Evolutionary conservation across 345 rosid genomes (phyloP), one percentile per base, ranked within the genome.

Genomic region (Carallia brachiata): DNA sequence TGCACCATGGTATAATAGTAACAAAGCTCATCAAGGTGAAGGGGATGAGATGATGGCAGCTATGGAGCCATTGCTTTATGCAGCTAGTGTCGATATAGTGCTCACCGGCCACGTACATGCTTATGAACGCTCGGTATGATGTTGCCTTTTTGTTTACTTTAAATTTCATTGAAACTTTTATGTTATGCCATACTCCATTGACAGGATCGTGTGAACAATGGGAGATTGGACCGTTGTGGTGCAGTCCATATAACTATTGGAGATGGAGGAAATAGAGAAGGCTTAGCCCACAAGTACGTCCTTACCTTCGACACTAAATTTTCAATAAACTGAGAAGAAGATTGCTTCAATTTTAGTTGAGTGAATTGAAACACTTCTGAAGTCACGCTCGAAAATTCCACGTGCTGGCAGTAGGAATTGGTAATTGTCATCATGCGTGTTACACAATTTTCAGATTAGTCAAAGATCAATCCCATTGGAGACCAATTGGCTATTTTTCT

Each of bases 51-150:
- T 95, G 98, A 90, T 86, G 96, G 85, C 67, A 67, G 80, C 83
- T 69, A 85, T 90, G 93, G 99, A 95, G 83, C 94, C 94, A 52
- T 75, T 95, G 78, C 87, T 95, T 40, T 81, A 87, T 74, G 88
- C 90, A 36, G 93, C 92, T 69, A 73, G 89, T 62, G 98, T 84
- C 37, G 99, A 95, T 77, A 44, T 95, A 5, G 78, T 90, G 44
- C 72, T 95, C 27, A 80, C 97, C 44, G 99, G 99, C 17, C 97
- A 92, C 69, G 98, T 95, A 52, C 99, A 95, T 86, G 97, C 99
- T 73, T 95, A 95, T 66, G 99, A 95, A 81, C 91, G 92, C 70
- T 65, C 93, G 71, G 99, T 95, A 83, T 68, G 85, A 15, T 13
- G 1, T 58, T 28, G n/a, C 53, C 31, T 37, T 56, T 36, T 39